These are phyloP conservation scores for Ophiognomonia clavigignenti-juglandacearum DNA, from an alignment of 2,329 filamentous ascomycete genomes.

Conservation along the genomic window DNA sequence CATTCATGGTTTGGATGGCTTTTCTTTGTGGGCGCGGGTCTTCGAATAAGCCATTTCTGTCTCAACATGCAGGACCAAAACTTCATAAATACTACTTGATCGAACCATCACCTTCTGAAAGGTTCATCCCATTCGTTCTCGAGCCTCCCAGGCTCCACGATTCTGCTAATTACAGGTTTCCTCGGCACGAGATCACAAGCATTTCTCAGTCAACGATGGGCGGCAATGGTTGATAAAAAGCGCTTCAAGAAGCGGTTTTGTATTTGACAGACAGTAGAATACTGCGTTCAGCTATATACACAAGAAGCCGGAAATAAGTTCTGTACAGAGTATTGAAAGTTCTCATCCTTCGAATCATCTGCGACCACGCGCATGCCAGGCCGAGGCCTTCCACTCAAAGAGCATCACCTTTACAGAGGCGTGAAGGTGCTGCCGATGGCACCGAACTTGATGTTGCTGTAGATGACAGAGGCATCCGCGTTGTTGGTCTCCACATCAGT, in stretches of 20 bases:
- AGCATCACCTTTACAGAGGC: background rate
- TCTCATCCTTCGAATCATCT: background rate
- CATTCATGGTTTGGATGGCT: no score
- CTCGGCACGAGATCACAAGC: no score
- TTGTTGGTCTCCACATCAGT: conserved; percentile 31
- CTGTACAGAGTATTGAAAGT: background rate
- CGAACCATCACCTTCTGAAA: no score
- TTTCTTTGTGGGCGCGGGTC: no score
- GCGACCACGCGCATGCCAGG: background rate
- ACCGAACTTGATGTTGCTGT: conserved; percentile 56
- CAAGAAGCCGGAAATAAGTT: background rate
- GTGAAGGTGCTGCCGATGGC: conserved; percentile 49
- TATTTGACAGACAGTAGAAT: background rate
- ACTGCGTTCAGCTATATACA: conserved; percentile 2
- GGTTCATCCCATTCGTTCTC: no score
- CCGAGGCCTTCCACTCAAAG: no score
- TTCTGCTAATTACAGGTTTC: no score
- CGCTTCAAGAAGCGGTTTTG: background rate
- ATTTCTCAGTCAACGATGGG: background rate
- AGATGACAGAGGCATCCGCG: conserved; percentile 25
- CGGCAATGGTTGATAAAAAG: background rate
- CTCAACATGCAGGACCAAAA: no score
- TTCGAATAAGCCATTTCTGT: no score
- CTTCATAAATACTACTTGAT: no score
- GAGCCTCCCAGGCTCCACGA: no score